Evolutionary conservation across 768 basidiomycete species (phyloP).

Genomic region (Suillus clintonianus): DNA sequence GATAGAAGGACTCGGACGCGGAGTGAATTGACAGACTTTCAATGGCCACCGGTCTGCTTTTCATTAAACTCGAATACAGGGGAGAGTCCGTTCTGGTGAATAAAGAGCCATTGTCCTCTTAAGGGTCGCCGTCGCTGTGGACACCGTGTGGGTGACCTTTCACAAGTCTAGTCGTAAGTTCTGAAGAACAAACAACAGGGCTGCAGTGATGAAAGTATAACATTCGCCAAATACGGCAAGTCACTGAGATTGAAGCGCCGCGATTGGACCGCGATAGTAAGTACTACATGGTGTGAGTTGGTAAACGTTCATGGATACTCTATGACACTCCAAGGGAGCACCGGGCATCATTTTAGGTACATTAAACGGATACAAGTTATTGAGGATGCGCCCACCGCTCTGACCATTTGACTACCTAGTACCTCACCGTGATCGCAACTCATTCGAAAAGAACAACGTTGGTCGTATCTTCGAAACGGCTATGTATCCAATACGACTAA

Average conservation of each 20-base stretch:
- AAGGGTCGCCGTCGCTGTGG: conserved; percentile 1
- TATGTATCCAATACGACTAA: background rate
- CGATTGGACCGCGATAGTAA: background rate
- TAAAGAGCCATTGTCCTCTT: conserved; percentile 27
- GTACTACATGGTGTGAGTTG: too few species aligned
- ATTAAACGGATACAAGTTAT: too few species aligned
- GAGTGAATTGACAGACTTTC: background rate
- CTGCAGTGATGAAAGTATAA: conserved; percentile 11
- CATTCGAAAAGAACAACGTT: background rate
- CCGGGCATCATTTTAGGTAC: too few species aligned
- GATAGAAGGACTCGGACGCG: background rate
- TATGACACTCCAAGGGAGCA: too few species aligned
- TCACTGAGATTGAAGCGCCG: background rate
- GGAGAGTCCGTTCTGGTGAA: conserved; percentile 18
- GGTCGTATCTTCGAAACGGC: background rate
- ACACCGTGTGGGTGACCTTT: conserved; percentile 8
- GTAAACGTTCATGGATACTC: too few species aligned
- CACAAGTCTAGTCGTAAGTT: background rate
- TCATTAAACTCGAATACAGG: background rate
- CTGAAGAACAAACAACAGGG: background rate
- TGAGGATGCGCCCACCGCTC: background rate
- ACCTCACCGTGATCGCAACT: too few species aligned
- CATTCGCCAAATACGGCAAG: conserved; percentile 16
- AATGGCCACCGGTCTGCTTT: background rate
- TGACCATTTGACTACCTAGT: background rate